Evolutionary conservation across 495 filamentous ascomycete species (phyloP), one percentile per base, ranked within the genome.

Genomic region (Neurospora sublineolata): DNA sequence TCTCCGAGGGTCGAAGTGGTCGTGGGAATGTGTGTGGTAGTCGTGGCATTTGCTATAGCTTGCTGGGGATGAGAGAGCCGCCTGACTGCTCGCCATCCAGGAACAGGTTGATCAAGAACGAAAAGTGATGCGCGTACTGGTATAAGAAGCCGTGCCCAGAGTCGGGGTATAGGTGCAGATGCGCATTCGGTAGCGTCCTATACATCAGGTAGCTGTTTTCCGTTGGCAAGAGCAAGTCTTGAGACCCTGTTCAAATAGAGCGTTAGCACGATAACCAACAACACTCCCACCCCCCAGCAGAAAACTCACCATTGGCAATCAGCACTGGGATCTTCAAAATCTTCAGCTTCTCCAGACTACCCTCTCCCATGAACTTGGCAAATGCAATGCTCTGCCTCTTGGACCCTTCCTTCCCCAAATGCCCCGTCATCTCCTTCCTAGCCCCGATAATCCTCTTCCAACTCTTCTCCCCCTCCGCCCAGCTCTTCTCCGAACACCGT

Each of bases 271-370:
- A 20, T 37, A 3, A 37, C 8, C 16, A 1, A 18, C 14, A 9
- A 60, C 18, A 27, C 20, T 0, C 37, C 4, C 33, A 58, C 3
- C 30, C 4, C 11, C 4, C 0, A n/a, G 18, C 46, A 40, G 27
- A 44, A 23, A 38, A 40, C 73, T 81, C 75, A 58, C 80, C 79
- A 71, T 79, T 79, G 23, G 77, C 76, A 27, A 81, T 76, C 30
- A 81, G 72, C 16, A 81, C 77, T 12, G 78, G 78, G 67, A 80
- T 79, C 64, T 73, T 75, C 42, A 81, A 64, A 72, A 78, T 75
- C 23, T 68, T 60, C 39, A 80, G 69, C 58, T 76, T 70, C 20
- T 79, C 70, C 42, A 75, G 77, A 10, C 78, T 75, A 37, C 79
- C 76, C 33, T 74, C 67, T 23, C 69, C 72, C 44, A 69, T 72